Percentiles rank a stretch among this genome's conserved stretches.
Conservation (phyloP, 2,329 filamentous ascomycete genomes). For the Neonectria sp. region DNA sequence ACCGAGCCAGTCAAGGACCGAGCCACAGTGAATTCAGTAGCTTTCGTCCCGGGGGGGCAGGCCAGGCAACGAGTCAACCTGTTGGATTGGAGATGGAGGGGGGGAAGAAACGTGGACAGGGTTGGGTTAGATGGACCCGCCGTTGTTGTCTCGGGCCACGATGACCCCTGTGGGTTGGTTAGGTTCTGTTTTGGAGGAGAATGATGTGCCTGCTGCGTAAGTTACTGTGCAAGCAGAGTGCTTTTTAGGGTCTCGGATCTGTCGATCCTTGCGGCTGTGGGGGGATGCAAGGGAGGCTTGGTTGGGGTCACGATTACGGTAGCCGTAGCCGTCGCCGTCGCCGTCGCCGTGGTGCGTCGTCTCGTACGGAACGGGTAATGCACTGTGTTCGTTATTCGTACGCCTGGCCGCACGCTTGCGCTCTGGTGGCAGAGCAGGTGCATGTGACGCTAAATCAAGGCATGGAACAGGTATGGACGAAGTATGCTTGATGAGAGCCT, state of each 20-base stretch:
- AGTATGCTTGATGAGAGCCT: conserved; percentile 31
- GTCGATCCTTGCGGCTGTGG: conserved; percentile 30
- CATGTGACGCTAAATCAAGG: conserved; percentile 38
- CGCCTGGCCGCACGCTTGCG: too few relatives aligned
- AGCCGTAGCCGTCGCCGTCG: neutral
- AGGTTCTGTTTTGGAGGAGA: neutral
- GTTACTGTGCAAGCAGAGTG: neutral
- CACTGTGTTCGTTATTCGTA: too few relatives aligned
- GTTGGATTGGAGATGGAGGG: conserved; percentile 27
- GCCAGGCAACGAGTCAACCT: conserved; percentile 4
- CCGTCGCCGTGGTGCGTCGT: neutral
- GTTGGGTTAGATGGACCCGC: conserved; percentile 4
- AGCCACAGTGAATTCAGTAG: conserved; percentile 30
- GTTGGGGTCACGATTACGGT: conserved; percentile 11
- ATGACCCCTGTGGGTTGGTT: neutral
- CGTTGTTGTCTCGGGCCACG: conserved; percentile 1
- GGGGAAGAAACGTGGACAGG: neutral
- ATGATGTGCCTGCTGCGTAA: conserved; percentile 5
- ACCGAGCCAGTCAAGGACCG: conserved; percentile 2
- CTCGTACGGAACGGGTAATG: neutral
- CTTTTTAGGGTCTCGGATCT: conserved; percentile 29
- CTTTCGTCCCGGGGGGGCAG: conserved; percentile 5
- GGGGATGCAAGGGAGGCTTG: conserved; percentile 18
- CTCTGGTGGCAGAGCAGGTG: too few relatives aligned
- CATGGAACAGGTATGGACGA: neutral